Evolutionary conservation across 2,329 filamentous ascomycete genomes (phyloP), one percentile per base, ranked within the genome.

Genomic region (Colletotrichum sp.): DNA sequence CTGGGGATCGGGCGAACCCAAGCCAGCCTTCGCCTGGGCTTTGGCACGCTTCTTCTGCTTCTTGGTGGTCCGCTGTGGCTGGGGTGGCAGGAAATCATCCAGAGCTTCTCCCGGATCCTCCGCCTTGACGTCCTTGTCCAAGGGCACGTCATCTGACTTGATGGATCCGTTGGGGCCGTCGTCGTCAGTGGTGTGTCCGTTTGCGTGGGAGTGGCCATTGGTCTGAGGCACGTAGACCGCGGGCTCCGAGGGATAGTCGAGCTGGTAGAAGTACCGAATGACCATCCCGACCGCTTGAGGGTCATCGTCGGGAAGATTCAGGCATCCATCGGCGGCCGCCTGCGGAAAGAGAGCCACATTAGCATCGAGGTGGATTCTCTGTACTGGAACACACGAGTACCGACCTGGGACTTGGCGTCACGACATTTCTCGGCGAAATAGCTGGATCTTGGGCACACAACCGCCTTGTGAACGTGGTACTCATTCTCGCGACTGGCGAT

Each of bases 31-130:
- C 16, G 59, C 57, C 16, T 55, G 29, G 21, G 66, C 65, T 31
- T 69, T 72, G 21, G 58, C 59, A 21, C 70, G 70, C 31, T 72
- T 72, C 31, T 72, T 72, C 43, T 72, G 65, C 43, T 72, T 72
- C 5, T 72, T 72, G 58, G 51, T 72, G 8, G 63, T 58, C 34
- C 59, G 38, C 33, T 55, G 65, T 5, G 66, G 70, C 33, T 63
- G 65, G 5, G 66, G 38, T 15, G 70, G 70, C 8, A 72, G 66
- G 16, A 72, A 72, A 29, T 72, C 70, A 29, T 72, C 70, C 6
- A 72, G 59, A 0, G 66, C 6, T 58, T 72, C 70, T 21, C 6
- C 34, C 2, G 21, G 38, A 0, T 63, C 55, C 4, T 67, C 69
- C 18, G 34, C 11, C 16, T 64, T 72, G n/a, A 15, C n/a, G n/a